Evolutionary conservation across 108 stramenopile species (phyloP), one percentile per base, ranked within the genome.

Genomic region (Ochromonas danica): DNA sequence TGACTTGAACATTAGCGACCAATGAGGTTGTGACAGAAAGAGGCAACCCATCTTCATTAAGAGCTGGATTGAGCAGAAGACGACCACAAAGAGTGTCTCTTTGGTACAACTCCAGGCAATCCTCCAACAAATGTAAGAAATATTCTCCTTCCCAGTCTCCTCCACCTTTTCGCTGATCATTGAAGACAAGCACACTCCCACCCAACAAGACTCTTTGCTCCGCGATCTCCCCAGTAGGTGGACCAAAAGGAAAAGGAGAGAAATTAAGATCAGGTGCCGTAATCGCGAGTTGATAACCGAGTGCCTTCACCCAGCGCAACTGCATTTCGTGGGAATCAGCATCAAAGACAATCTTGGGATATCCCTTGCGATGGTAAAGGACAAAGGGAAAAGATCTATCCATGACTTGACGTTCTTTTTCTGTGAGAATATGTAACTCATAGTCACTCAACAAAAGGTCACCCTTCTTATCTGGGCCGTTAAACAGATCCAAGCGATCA

Each of bases 251-350:
- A 25, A 67, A 67, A 6, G 63, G 63, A 3, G 63, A 6, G 31
- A 31, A 67, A 36, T 67, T 67, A 36, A 36, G 3, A 28, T 67
- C 63, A 28, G 63, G 63, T 36, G 63, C 6, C 3, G 25, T 67
- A 25, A 67, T 67, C 3, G 63, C 63, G 3, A 67, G 63, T 25
- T 67, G 63, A 67, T 67, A 67, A 28, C 6, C 6, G 33, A 67
- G 17, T 10, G 63, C 63, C 6, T 36, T 3, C 17, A 67, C 35
- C 63, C 63, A 67, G 25, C 63, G 63, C 31, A 22, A 10, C 6
- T 25, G 63, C 17, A 22, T 67, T 6, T 67, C 63, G 3, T 67
- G 3, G 31, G 27, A 28, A 6, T 28, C 35, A 35, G 63, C 63
- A 36, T 67, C 63, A 28, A 67, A 25, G 3, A 35, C 10, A 28